Conservation (phyloP, 345 rosid genomes). For the Eucalyptus sp. region DNA sequence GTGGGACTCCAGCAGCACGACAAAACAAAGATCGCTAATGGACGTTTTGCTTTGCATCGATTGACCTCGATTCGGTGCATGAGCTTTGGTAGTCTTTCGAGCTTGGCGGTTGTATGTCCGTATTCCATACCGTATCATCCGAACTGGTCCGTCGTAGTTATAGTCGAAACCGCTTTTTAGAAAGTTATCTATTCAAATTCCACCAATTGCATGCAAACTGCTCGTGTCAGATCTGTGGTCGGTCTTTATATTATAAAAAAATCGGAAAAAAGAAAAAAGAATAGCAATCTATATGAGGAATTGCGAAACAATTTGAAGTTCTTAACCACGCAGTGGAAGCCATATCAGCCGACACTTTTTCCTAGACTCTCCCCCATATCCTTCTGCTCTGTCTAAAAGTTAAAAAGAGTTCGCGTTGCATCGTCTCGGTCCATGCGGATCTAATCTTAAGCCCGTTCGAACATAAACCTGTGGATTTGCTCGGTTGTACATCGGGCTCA, state of each 20-base stretch:
- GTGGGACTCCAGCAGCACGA: neutral
- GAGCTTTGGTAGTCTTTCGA: neutral
- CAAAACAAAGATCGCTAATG: neutral
- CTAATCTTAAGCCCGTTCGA: neutral
- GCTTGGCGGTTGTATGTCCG: neutral
- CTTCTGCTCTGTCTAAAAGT: neutral
- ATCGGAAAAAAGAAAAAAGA: neutral
- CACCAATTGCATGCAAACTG: accelerated
- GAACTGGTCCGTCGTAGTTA: neutral
- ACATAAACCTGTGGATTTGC: neutral
- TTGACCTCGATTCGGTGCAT: neutral
- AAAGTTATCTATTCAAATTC: neutral
- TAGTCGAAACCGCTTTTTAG: accelerated
- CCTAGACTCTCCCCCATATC: neutral
- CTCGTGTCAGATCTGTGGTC: accelerated
- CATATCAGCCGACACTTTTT: neutral
- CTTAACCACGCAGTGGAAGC: neutral
- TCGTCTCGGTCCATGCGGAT: neutral
- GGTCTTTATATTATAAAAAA: neutral
- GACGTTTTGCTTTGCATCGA: neutral
- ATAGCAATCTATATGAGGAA: neutral
- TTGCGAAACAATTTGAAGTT: neutral
- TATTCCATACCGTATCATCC: neutral
- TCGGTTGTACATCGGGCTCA: neutral
- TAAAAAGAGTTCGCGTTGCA: neutral